These are phyloP conservation scores for Coniella vitis DNA, from an alignment of 2,329 filamentous ascomycete species.

Conservation along the genomic window DNA sequence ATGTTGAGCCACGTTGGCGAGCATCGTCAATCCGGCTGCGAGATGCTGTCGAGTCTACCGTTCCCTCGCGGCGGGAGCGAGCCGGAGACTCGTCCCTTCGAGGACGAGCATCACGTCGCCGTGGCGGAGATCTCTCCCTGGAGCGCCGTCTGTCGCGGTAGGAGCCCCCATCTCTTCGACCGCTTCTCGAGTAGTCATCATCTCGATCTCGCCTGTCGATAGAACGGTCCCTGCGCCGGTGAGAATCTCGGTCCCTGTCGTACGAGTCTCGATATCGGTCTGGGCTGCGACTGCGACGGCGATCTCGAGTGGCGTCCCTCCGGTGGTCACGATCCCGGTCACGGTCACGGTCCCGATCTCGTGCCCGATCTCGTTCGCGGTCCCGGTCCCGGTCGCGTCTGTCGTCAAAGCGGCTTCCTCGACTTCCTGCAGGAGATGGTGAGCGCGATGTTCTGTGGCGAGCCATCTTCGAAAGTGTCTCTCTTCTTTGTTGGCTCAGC, in stretches of 20 bases:
- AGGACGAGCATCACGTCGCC: slow-evolving; percentile 55
- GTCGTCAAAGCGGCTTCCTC: slow-evolving; percentile 35
- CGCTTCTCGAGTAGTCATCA: slow-evolving; percentile 56
- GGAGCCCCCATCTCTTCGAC: slow-evolving; percentile 46
- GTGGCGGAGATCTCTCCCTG: slow-evolving; percentile 52
- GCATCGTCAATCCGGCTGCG: slow-evolving; percentile 61
- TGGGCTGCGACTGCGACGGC: slow-evolving; percentile 53
- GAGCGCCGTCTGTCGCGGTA: slow-evolving; percentile 58
- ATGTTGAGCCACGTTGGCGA: slow-evolving; percentile 44
- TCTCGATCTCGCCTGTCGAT: slow-evolving; percentile 47
- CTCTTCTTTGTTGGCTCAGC: slow-evolving; percentile 24
- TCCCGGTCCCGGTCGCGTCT: slow-evolving; percentile 48
- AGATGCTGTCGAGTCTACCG: slow-evolving; percentile 58
- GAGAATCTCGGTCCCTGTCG: slow-evolving; percentile 43
- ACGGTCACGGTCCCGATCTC: too few relatives aligned
- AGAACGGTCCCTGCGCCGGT: slow-evolving; percentile 64
- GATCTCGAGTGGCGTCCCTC: slow-evolving; percentile 43
- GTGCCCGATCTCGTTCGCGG: too few relatives aligned
- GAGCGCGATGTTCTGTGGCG: slow-evolving; percentile 67
- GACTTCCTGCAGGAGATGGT: slow-evolving; percentile 90
- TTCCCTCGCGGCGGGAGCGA: slow-evolving; percentile 59
- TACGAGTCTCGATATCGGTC: slow-evolving; percentile 52
- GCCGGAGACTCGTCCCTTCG: slow-evolving; percentile 67
- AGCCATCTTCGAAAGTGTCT: slow-evolving; percentile 39
- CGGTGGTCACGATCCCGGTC: slow-evolving; percentile 24